phyloP scores from a whole-genome alignment of 371 early-diverging fungal species.

The Mucor circinelloides region DNA sequence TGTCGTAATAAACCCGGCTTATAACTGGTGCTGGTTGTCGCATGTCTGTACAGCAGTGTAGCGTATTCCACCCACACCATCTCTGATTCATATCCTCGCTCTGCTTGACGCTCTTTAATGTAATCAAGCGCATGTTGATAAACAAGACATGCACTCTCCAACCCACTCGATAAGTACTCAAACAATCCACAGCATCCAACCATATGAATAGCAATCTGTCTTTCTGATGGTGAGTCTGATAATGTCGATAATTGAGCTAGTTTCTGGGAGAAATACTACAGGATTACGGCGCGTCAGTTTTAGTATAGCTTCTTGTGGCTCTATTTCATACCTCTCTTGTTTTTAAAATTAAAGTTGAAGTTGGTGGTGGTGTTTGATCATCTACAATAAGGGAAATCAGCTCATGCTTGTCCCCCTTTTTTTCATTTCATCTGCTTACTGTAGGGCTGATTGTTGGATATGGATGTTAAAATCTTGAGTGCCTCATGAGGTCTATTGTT shows the following conservation, averaged over 20 bases:
- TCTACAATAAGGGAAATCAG: constrained; percentile 6
- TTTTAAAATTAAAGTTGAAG: constrained; percentile 41
- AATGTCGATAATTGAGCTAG: constrained; percentile 29
- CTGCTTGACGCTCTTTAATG: constrained; percentile 37
- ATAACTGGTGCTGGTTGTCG: constrained; percentile 29
- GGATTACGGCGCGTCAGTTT: constrained; percentile 7
- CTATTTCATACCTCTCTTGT: constrained; percentile 46
- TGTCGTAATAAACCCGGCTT: constrained; percentile 57
- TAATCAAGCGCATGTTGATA: constrained; percentile 54
- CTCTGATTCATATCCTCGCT: constrained; percentile 48
- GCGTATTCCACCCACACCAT: constrained; percentile 48
- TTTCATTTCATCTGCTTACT: constrained; percentile 15
- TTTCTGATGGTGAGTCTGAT: constrained; percentile 30
- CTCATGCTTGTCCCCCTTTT: not conserved
- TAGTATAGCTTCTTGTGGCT: not conserved
- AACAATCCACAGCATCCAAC: constrained; percentile 56
- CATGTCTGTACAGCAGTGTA: constrained; percentile 47
- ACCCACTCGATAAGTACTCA: constrained; percentile 57
- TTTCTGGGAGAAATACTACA: constrained; percentile 36
- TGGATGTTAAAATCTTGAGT: constrained; percentile 46
- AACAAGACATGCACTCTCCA: constrained; percentile 50
- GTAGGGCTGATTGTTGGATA: constrained; percentile 36
- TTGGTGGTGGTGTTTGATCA: constrained; percentile 26
- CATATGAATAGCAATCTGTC: constrained; percentile 36
- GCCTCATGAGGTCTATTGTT: constrained; percentile 48